These are phyloP conservation scores for Artemisia annua DNA, from an alignment of 129 eudicot species.

Conservation along the genomic window DNA sequence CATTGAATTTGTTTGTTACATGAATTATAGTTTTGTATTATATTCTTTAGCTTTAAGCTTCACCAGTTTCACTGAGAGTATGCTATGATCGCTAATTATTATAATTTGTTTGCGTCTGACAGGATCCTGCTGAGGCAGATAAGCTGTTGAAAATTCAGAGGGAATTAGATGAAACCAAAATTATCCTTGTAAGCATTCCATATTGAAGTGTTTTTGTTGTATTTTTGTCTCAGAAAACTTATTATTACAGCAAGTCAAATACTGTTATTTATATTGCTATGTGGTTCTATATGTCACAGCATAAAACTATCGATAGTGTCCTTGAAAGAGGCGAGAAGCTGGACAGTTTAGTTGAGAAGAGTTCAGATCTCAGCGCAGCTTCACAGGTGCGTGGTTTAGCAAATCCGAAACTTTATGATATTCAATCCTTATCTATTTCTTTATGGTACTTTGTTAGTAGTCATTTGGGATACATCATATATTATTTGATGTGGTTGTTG, in stretches of 20 bases:
- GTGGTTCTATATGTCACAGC: conserved; percentile 50
- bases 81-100: background rate
- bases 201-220: background rate
- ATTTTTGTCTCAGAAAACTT: background rate
- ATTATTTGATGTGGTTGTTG: background rate
- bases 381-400: conserved; percentile 63
- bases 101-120: conserved; percentile 1
- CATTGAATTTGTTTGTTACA: background rate
- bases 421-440: background rate
- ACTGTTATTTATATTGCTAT: background rate
- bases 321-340: conserved; percentile 90
- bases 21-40: background rate
- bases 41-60: conserved; percentile 1
- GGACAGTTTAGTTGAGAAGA: conserved; percentile 93
- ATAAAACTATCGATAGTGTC: conserved; percentile 92
- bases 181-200: conserved; percentile 72
- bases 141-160: conserved; percentile 88
- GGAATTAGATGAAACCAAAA: conserved; percentile 97
- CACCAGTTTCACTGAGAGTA: no score
- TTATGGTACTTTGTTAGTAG: background rate
- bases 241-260: background rate
- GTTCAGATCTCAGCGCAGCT: conserved; percentile 93
- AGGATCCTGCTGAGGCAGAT: conserved; percentile 99
- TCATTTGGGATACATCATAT: background rate
- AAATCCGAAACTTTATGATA: background rate